Base-by-base conservation (phyloP, 2,329 filamentous ascomycete genomes). In the Ceratocystis papillata region DNA sequence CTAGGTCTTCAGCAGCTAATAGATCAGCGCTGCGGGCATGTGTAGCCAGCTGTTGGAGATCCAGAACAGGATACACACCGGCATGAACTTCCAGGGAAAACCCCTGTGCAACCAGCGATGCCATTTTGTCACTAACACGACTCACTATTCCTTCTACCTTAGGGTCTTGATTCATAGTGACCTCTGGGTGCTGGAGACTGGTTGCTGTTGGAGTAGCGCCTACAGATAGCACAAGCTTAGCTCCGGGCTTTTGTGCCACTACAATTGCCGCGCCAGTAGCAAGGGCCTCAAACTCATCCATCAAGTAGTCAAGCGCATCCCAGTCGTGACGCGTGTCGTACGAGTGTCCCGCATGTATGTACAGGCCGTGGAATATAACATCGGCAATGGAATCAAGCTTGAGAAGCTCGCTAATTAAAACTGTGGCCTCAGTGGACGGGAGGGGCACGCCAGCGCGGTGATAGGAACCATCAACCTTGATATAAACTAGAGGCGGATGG, bases 1-100 rank as follows among this genome's bases (percentile, higher is more conserved):
- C 88, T 37, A 93, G 79, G 70, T 86, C 82, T 2, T 78, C 74
- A 69, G 79, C 79, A 15, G 78, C 79, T 6, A 83, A 76, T 5
- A 71, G 74, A 25, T 72, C 72, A 12, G 72, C 69, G 68, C 78
- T 70, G 63, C 76, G 72, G 3, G 87, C 85, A 70, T 87, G 83
- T 0, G 88, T 89, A 0, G 88, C 85, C 1, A 93, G 78, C 73
- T 94, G 89, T 73, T 94, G 89, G 70, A 92, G 78, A 73, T 94
- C 89, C 7, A 93, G 80, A 2, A 85, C 79, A 0, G 88, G 84
- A 72, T 92, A 93, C 1, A 89, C 87, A 37, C 88, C 88, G 0
- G 88, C 88, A 73, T 92, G 89, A 1, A 90, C 77, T 72, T 91
- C 88, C 30, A 90, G 78, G 10, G 70, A 71, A 17, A 66, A 66